Conservation (phyloP, 495 filamentous ascomycete genomes). For the Cryomyces minteri region DNA sequence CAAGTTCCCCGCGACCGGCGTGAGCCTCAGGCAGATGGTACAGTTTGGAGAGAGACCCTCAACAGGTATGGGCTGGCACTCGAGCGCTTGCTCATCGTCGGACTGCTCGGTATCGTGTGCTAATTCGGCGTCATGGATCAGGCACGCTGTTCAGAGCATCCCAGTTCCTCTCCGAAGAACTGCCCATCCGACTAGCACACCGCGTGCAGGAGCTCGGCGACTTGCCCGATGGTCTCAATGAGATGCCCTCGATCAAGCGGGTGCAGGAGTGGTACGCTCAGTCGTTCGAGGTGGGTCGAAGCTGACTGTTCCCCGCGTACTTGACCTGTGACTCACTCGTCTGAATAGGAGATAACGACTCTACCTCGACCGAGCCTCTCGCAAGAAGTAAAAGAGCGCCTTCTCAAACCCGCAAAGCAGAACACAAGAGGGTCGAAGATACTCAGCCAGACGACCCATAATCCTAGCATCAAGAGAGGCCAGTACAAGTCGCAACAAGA, state of each 20-base stretch:
- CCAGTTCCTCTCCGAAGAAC: constrained; percentile 94
- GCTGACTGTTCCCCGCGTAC: constrained; percentile 1
- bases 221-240: constrained; percentile 91
- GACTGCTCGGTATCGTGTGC: too few species aligned
- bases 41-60: constrained; percentile 91
- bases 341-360: constrained; percentile 67
- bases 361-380: constrained; percentile 59
- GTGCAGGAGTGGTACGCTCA: constrained; percentile 98
- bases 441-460: constrained; percentile 65
- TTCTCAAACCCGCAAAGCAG: constrained; percentile 52
- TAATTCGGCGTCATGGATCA: constrained; percentile 12
- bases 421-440: constrained; percentile 41
- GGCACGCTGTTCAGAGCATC: constrained; percentile 94
- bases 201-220: constrained; percentile 83
- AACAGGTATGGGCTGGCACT: constrained; percentile 38
- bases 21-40: constrained; percentile 95
- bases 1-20: constrained; percentile 90
- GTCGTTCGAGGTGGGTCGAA: constrained; percentile 73
- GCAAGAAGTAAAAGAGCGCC: constrained; percentile 57
- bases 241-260: constrained; percentile 92
- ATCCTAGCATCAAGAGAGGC: constrained; percentile 75
- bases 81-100: background rate
- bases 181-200: constrained; percentile 91
- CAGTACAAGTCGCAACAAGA: constrained; percentile 65
- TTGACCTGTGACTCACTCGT: background rate